phyloP scores from a whole-genome alignment of 2,329 filamentous ascomycete genomes.

The Botrytis tulipae region DNA sequence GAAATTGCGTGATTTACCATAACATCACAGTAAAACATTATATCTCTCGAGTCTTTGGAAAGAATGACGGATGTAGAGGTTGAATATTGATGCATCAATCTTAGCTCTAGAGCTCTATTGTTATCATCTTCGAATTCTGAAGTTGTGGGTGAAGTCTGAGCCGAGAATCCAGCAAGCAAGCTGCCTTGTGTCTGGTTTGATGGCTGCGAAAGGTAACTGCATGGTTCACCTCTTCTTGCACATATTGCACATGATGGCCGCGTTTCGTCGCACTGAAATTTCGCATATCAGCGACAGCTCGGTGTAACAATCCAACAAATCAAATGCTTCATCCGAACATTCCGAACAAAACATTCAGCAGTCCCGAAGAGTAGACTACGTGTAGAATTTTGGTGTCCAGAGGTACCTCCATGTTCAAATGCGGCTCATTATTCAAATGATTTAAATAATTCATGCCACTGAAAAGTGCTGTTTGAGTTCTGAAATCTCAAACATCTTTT shows the following conservation, averaged over 20 bases:
- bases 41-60: background rate
- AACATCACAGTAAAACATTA: background rate
- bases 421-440: background rate
- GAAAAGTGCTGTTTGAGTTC: background rate
- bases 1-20: background rate
- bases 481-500: background rate
- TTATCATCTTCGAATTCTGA: background rate
- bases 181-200: background rate
- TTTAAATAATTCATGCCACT: background rate
- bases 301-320: background rate
- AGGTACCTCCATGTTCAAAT: background rate
- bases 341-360: background rate
- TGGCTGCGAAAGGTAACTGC: background rate
- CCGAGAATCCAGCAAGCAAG: background rate
- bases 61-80: conserved; percentile 8
- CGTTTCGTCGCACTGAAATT: background rate
- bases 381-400: background rate
- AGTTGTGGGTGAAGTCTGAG: background rate
- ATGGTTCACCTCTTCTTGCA: background rate
- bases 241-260: background rate
- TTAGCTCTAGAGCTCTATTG: background rate
- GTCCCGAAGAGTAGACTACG: background rate
- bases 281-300: background rate
- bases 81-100: conserved; percentile 1
- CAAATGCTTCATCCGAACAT: background rate